These are phyloP conservation scores for sunflower (Helianthus annuus) DNA, from an alignment of 129 eudicot species.

Conservation along the genomic window DNA sequence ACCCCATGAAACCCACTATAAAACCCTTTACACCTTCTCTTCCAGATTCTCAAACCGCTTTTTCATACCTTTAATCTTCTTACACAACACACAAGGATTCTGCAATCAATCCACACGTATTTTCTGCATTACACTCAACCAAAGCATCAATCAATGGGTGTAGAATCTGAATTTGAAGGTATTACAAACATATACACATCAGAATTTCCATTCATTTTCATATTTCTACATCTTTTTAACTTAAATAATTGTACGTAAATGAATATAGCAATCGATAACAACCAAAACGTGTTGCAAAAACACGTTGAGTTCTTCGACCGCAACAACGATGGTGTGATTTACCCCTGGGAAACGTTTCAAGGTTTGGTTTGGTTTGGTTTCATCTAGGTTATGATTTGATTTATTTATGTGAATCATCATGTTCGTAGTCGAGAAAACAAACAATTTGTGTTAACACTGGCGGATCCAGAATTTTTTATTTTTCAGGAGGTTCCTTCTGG, in stretches of 20 bases:
- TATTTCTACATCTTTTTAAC: too few species aligned
- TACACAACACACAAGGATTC: background rate
- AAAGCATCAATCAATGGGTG: slow-evolving; percentile 18
- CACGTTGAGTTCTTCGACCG: slow-evolving; percentile 79
- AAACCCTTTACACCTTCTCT: slow-evolving; percentile 12
- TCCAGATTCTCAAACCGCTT: slow-evolving; percentile 9
- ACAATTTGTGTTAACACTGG: too few species aligned
- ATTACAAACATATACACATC: background rate
- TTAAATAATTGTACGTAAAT: background rate
- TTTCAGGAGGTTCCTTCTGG: too few species aligned
- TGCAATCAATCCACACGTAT: background rate
- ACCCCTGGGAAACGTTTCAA: slow-evolving; percentile 78
- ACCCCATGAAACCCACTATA: background rate
- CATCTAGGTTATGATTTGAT: background rate
- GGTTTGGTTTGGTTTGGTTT: slow-evolving; percentile 36
- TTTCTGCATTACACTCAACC: background rate
- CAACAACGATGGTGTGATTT: slow-evolving; percentile 70
- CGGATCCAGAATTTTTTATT: too few species aligned
- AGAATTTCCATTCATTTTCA: background rate
- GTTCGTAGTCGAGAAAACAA: too few species aligned
- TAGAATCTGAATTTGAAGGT: slow-evolving; percentile 9
- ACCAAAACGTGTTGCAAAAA: slow-evolving; percentile 48
- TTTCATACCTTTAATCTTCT: slow-evolving; percentile 17
- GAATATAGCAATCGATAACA: slow-evolving; percentile 37
- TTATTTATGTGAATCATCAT: background rate